Base-by-base conservation (phyloP, 139 green algal genomes). In the Micractinium sp. region DNA sequence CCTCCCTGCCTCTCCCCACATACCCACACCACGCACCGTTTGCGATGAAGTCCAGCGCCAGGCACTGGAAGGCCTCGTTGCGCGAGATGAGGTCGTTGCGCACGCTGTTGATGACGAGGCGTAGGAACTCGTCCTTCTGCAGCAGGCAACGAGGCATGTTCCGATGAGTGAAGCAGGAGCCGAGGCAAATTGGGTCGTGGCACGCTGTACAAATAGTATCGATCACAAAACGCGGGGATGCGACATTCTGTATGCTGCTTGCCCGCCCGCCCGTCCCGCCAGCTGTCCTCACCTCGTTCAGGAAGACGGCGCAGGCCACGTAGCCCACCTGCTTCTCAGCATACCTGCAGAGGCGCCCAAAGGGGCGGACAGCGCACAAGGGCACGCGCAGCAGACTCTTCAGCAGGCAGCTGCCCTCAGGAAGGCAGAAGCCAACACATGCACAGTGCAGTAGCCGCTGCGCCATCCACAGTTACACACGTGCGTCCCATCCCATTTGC, bases 301-400 rank as follows among this genome's bases (percentile, higher is more conserved):
- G 88, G 25, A 99, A 95, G 0, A 99, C 92, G 0, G 94, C 95
- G 76, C 96, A 98, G 9, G 95, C 96, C 90, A 98, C 96, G 93
- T 99, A 99, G 3, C 97, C 97, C 23, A 99, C 98, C 91, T 99
- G 98, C 79, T 99, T 99, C 85, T 99, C 98, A n/a, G 96, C 95
- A 92, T 99, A 99, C 80, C 95, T 97, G 91, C 85, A 91, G 36
- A 3, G 13, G 29, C 25, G 14, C 25, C 25, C 25, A 67, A 3
- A 22, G 38, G n/a, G 2, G 41, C 39, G n/a, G 23, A 81, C 75
- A 81, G 22, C 31, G 4, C 31, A 27, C 29, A 78, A 35, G 25
- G 2, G 71, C 14, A 78, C 5, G 71, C 69, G 25, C 14, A 18
- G 27, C 63, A 71, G 63, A 56, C 7, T 3, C 74, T 27, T 33